These are phyloP conservation scores for Solanum sejunctum DNA, from an alignment of 257 asterid genomes.

Conservation along the genomic window DNA sequence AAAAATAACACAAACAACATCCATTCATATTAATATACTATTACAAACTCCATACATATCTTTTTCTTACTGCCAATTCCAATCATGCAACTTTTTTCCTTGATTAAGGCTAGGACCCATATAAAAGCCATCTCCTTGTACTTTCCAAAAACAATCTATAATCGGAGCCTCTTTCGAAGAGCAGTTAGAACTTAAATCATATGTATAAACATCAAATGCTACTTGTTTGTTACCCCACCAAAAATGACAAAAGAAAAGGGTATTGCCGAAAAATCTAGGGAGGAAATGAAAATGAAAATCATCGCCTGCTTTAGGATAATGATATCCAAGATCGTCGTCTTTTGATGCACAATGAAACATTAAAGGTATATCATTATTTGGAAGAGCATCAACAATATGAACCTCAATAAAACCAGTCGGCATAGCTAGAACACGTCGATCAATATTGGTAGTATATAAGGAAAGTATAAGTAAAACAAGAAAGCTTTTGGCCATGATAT, in stretches of 20 bases:
- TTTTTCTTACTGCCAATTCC: too few species aligned
- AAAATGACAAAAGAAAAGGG: neutral
- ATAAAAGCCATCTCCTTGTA: neutral
- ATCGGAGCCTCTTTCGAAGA: neutral
- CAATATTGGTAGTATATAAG: neutral
- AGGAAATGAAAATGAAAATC: neutral
- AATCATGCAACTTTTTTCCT: too few species aligned
- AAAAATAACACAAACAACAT: too few species aligned
- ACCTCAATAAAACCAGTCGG: neutral
- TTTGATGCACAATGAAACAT: neutral
- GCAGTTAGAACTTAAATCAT: neutral
- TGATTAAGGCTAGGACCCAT: neutral
- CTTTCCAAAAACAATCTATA: neutral
- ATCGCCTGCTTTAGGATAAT: neutral
- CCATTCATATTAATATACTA: too few species aligned
- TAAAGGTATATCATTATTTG: neutral
- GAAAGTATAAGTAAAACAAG: neutral
- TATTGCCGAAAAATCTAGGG: too few species aligned
- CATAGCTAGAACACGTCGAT: neutral
- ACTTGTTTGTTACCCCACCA: neutral
- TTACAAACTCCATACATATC: too few species aligned
- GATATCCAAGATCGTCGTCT: neutral
- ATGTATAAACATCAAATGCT: neutral
- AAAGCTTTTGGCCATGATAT: too few species aligned
- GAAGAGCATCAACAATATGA: neutral